Percentiles rank a stretch among this genome's conserved stretches.
Evolutionary conservation across 2,329 filamentous ascomycete species (phyloP).

Genomic region (Talaromyces sp.): DNA sequence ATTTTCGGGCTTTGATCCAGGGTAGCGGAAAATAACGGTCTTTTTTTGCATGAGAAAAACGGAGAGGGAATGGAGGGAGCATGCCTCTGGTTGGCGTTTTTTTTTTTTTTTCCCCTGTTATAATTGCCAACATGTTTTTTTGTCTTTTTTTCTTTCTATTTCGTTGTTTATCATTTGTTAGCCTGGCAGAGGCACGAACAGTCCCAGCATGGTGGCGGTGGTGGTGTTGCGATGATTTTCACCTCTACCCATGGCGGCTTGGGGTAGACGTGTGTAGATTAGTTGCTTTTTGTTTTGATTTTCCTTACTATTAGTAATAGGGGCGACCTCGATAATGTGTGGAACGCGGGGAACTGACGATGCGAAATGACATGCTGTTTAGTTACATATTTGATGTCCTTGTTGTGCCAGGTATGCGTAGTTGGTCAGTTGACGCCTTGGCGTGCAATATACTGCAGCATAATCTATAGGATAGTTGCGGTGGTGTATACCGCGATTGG

Average conservation of each 20-base stretch:
- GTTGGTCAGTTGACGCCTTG: not conserved
- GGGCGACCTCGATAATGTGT: not conserved
- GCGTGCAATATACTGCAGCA: not conserved
- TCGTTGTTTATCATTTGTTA: not conserved
- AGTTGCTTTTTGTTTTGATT: not conserved
- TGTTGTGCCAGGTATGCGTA: not conserved
- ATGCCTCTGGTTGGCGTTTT: not conserved
- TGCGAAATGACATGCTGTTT: not conserved
- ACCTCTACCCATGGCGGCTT: not conserved
- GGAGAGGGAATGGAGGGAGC: not conserved
- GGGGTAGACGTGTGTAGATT: not conserved
- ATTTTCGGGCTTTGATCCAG: slow-evolving; percentile 52
- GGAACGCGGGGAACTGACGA: not conserved
- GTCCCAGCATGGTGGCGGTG: not conserved
- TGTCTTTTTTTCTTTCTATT: not conserved
- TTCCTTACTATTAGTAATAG: not conserved
- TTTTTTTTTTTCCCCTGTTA: not conserved
- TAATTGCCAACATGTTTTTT: not conserved
- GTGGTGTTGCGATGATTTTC: not conserved
- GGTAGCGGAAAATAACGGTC: slow-evolving; percentile 25
- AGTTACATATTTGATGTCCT: too few relatives aligned
- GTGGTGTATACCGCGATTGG: too few relatives aligned
- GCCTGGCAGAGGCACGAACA: not conserved
- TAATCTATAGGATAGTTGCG: too few relatives aligned
- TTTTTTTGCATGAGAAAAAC: not conserved